These are phyloP conservation scores for Naganishia antarctica DNA, from an alignment of 768 basidiomycete genomes.

Conservation along the genomic window DNA sequence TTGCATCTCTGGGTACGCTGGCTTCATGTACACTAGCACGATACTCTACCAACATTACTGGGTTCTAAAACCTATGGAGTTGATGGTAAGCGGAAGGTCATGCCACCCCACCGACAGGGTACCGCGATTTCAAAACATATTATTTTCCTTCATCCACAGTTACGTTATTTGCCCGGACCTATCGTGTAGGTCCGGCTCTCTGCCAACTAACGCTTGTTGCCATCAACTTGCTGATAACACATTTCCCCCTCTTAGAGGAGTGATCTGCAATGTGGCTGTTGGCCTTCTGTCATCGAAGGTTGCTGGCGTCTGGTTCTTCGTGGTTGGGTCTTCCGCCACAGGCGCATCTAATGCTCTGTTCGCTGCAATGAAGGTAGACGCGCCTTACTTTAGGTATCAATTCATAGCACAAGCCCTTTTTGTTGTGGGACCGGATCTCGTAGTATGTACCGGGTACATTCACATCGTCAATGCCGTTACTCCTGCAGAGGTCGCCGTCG, in stretches of 20 bases:
- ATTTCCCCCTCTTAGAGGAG: background rate
- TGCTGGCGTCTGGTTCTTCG: background rate
- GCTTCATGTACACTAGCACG: background rate
- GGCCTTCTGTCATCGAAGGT: background rate
- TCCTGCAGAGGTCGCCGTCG: background rate
- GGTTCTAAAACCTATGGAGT: too few relatives aligned
- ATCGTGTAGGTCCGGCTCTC: background rate
- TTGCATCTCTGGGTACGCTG: background rate
- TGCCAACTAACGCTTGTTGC: too few relatives aligned
- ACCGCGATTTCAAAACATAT: background rate
- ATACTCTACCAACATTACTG: too few relatives aligned
- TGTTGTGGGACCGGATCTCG: background rate
- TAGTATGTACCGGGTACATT: background rate
- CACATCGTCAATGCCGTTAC: background rate
- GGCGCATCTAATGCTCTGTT: background rate
- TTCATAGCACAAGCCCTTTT: background rate
- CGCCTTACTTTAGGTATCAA: background rate
- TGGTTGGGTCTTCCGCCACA: background rate
- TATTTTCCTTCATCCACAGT: background rate
- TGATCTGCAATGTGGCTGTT: background rate
- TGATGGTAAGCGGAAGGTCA: too few relatives aligned
- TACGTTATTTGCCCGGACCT: conserved; percentile 1
- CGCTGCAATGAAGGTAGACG: background rate
- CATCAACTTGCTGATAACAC: background rate
- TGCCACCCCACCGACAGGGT: too few relatives aligned